A percentile compares a stretch with the other conserved stretches of the same genome.
phyloP scores from a whole-genome alignment of 257 asterid species.

The Jaltomata sinuosa region DNA sequence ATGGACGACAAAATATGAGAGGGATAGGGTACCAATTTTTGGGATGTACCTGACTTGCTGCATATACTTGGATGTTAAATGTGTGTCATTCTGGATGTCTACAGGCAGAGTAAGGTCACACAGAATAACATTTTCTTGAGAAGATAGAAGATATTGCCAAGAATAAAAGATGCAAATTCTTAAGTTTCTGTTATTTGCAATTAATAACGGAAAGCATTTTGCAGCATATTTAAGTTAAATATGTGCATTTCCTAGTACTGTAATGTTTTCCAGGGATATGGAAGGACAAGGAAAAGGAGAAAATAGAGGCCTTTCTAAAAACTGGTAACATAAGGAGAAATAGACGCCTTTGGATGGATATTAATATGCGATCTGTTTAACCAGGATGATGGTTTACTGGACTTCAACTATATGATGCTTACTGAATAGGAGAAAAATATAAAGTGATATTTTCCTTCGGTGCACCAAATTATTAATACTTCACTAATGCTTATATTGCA shows the following conservation, averaged over 20 bases:
- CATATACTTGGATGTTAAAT: constrained; percentile 10
- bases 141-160: not conserved
- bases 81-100: not conserved
- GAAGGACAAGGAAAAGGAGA: not conserved
- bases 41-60: constrained; percentile 97
- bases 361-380: not conserved
- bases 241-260: not conserved
- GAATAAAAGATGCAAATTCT: not conserved
- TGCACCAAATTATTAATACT: not conserved
- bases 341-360: not conserved
- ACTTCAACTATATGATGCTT: not conserved
- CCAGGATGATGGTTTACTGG: not conserved
- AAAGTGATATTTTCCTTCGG: not conserved
- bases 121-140: not conserved
- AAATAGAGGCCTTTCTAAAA: too few species aligned
- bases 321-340: too few species aligned
- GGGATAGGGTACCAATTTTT: constrained; percentile 99
- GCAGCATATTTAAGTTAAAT: not conserved
- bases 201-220: not conserved
- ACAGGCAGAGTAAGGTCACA: not conserved
- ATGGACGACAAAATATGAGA: constrained; percentile 93
- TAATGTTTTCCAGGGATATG: not conserved
- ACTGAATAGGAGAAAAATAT: not conserved
- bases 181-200: not conserved
- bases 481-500: not conserved